These are phyloP conservation scores for Eragrostis curvula DNA, from an alignment of 176 grass and related monocot genomes.

Conservation along the genomic window DNA sequence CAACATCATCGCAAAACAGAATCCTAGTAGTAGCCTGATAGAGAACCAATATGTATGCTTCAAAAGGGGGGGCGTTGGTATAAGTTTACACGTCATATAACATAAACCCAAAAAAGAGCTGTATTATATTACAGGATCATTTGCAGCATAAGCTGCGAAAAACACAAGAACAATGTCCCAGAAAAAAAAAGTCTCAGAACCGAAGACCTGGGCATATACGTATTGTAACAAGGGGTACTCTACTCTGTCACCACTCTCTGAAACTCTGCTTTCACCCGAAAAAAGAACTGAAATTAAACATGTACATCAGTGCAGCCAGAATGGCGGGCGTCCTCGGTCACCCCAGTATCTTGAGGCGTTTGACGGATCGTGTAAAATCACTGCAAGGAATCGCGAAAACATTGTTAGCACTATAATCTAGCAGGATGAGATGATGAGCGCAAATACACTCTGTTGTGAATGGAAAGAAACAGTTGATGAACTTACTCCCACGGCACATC, in stretches of 20 bases:
- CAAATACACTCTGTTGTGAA: neutral
- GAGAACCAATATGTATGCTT: too few relatives aligned
- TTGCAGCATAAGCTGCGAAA: neutral
- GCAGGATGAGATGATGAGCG: neutral
- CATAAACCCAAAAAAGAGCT: neutral
- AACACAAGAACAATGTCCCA: neutral
- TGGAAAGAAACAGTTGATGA: neutral
- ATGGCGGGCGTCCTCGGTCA: neutral
- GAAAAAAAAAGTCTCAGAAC: neutral
- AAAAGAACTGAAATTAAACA: neutral
- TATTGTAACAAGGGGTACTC: neutral
- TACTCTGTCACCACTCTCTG: neutral
- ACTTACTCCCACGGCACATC: conserved; percentile 98
- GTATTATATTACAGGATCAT: neutral
- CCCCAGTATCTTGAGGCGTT: conserved; percentile 79
- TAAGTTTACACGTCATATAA: too few relatives aligned
- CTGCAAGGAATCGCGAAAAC: conserved; percentile 14
- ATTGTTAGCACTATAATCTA: neutral
- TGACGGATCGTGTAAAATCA: conserved; percentile 70
- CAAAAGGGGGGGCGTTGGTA: too few relatives aligned
- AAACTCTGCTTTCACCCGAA: neutral
- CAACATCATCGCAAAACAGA: too few relatives aligned
- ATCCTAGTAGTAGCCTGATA: too few relatives aligned
- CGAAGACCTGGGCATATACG: neutral
- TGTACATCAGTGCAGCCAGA: conserved; percentile 14